These are phyloP conservation scores for Symbiotaphrina buchneri DNA, from an alignment of 495 filamentous ascomycete genomes.

Conservation along the genomic window DNA sequence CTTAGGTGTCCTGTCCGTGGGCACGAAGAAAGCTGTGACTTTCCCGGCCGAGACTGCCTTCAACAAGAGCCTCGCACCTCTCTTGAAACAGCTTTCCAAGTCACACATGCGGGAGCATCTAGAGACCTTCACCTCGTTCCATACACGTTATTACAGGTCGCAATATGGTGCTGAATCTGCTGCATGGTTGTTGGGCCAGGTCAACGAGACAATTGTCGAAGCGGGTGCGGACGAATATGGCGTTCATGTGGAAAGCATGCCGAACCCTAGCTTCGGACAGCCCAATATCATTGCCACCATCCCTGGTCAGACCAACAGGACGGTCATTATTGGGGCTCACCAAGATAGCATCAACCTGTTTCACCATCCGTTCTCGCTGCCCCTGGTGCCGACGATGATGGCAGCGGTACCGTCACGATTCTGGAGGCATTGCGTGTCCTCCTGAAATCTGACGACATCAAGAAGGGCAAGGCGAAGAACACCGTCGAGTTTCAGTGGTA, in stretches of 20 bases:
- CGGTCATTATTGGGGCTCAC: conserved; percentile 54
- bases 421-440: conserved; percentile 46
- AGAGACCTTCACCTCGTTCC: conserved; percentile 53
- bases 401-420: conserved; percentile 58
- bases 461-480: conserved; percentile 34
- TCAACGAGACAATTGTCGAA: conserved; percentile 44
- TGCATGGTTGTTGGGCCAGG: conserved; percentile 61
- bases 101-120: conserved; percentile 58
- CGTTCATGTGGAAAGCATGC: conserved; percentile 48
- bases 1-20: conserved; percentile 22
- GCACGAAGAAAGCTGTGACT: conserved; percentile 17
- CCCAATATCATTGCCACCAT: conserved; percentile 83
- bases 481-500: conserved; percentile 97
- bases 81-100: conserved; percentile 49
- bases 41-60: conserved; percentile 50
- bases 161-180: conserved; percentile 68
- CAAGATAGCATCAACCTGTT: conserved; percentile 83
- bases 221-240: conserved; percentile 46
- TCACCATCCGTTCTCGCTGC: conserved; percentile 62
- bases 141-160: conserved; percentile 85
- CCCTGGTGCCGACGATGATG: conserved; percentile 57
- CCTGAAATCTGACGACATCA: conserved; percentile 27
- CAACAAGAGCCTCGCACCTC: conserved; percentile 38
- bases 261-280: conserved; percentile 64
- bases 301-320: conserved; percentile 67